Evolutionary conservation across 306 rosid species (phyloP), one percentile per base, ranked within the genome.

Genomic region (Fragaria nilgerrensis): DNA sequence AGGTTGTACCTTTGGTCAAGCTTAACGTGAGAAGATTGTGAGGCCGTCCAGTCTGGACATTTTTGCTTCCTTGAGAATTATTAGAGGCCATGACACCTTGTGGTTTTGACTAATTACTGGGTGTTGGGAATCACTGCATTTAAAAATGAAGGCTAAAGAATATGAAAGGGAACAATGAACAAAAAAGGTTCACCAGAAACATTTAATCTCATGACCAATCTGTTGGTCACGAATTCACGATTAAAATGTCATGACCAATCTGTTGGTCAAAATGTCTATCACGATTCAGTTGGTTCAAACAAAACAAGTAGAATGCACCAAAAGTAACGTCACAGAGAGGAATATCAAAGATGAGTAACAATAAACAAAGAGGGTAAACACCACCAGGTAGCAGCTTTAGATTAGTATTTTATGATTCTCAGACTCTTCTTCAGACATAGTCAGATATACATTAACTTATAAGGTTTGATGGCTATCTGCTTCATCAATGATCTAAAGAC

Each of bases 21-120:
- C 80, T 77, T 39, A 83, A 41, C 77, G 75, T 75, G 29, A 23
- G 55, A 62, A 61, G 19, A 75, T 72, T 86, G 56, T 80, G 90
- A 4, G 81, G 70, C 2, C 89, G 88, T 37, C 79, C 87, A 55
- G 75, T 79, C 70, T 91, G 95, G 17, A 81, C 47, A 44, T 53
- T 88, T 81, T 82, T 89, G 84, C 80, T 83, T 84, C 88, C 96
- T 72, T 81, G 82, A 25, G 82, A 75, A 83, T 70, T 85, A 56
- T 82, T 89, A 67, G 70, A 52, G 36, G 64, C 19, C 19, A 80
- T 63, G 43, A 63, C 49, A 63, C 92, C 92, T 39, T 84, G 91
- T 66, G 84, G 82, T 82, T 87, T 90, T 11, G 86, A 74, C 84
- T 50, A 78, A 48, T 75, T 81, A 67, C 76, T 82, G 80, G 29